Conservation (phyloP, 2,329 filamentous ascomycete species). For the Aureobasidium sp. region DNA sequence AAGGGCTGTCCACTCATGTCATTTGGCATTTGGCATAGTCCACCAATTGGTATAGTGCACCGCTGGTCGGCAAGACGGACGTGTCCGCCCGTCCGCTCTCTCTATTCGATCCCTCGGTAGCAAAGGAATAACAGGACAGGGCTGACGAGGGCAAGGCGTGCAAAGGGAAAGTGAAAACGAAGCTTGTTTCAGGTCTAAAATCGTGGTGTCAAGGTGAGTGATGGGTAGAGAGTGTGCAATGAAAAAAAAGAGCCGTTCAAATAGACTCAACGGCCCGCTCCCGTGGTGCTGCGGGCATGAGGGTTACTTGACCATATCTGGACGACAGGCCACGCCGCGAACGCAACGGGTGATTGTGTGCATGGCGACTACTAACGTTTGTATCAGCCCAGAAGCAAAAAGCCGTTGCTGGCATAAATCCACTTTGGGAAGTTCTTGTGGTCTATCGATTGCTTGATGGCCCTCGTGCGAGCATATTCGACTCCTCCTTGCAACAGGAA, state of each 20-base stretch:
- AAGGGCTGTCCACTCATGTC: not conserved
- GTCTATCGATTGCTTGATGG: not conserved
- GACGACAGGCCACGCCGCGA: not conserved
- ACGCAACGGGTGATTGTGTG: not conserved
- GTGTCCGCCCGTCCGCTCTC: not conserved
- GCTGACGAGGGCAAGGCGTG: not conserved
- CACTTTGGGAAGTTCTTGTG: not conserved
- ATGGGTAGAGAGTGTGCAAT: not conserved
- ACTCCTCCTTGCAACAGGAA: not conserved
- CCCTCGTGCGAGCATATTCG: not conserved
- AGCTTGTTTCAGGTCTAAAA: constrained; percentile 4
- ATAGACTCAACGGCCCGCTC: constrained; percentile 12
- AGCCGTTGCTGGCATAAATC: not conserved
- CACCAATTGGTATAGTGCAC: not conserved
- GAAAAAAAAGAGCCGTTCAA: not conserved
- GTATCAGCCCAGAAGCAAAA: not conserved
- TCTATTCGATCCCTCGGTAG: not conserved
- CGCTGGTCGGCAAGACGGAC: not conserved
- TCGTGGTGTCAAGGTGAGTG: not conserved
- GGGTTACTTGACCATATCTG: not conserved
- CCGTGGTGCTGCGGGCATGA: not conserved
- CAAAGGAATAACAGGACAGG: not conserved
- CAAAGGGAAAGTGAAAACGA: not conserved
- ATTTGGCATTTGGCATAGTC: not conserved
- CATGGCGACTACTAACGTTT: not conserved